Conservation (phyloP, 2,329 filamentous ascomycete species). For the Aureobasidium pullulans region DNA sequence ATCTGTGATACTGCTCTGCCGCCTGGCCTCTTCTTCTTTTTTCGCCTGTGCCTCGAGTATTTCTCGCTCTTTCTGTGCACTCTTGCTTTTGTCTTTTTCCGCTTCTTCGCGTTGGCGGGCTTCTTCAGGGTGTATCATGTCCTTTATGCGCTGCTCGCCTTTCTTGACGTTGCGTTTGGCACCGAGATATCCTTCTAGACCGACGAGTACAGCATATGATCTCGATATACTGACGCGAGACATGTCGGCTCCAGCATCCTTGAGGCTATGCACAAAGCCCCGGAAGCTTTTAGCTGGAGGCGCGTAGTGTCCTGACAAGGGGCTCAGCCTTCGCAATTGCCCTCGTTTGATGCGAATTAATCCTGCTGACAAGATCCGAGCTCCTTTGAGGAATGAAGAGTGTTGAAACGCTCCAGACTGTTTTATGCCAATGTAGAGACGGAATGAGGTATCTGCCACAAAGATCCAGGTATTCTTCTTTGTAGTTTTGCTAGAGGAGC, state of each 20-base stretch:
- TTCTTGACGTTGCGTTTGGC: slow-evolving; percentile 58
- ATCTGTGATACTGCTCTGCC: not conserved
- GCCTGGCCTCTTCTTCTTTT: slow-evolving; percentile 40
- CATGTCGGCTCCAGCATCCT: slow-evolving; percentile 70
- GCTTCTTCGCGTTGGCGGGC: slow-evolving; percentile 39
- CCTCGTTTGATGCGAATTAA: slow-evolving; percentile 80
- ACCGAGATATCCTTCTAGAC: slow-evolving; percentile 71
- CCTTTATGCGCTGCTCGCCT: slow-evolving; percentile 48
- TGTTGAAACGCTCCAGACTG: slow-evolving; percentile 84
- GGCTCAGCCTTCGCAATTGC: slow-evolving; percentile 64
- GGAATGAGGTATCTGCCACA: slow-evolving; percentile 76
- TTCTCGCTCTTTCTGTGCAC: slow-evolving; percentile 55
- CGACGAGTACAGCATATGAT: slow-evolving; percentile 73
- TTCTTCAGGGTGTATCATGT: slow-evolving; percentile 55
- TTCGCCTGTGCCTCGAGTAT: slow-evolving; percentile 32
- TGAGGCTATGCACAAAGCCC: slow-evolving; percentile 67
- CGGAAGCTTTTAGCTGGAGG: slow-evolving; percentile 78
- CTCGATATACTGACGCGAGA: slow-evolving; percentile 69
- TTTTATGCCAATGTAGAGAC: slow-evolving; percentile 86
- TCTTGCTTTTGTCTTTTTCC: slow-evolving; percentile 50
- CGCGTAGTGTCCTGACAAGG: slow-evolving; percentile 67
- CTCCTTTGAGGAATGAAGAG: slow-evolving; percentile 78
- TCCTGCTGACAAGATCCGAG: slow-evolving; percentile 73
- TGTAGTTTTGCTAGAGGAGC: slow-evolving; percentile 51
- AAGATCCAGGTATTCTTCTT: slow-evolving; percentile 93